These are phyloP conservation scores for Galeopsis tetrahit DNA, from an alignment of 257 asterid genomes.

Conservation along the genomic window DNA sequence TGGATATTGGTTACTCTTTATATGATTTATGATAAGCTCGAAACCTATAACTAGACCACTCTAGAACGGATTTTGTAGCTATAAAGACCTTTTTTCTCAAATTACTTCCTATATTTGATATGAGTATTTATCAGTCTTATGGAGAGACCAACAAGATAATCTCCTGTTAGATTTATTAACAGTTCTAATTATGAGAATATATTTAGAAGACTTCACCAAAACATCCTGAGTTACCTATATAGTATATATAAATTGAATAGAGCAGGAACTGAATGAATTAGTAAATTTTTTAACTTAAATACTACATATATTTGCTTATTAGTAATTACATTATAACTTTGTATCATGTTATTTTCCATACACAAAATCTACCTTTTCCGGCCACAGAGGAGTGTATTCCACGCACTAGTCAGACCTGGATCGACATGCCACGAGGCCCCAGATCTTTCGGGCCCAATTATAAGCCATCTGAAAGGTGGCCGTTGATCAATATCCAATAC, in stretches of 20 bases:
- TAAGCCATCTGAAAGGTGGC: conserved; percentile 96
- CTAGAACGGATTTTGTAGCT: not conserved
- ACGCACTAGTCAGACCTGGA: conserved; percentile 98
- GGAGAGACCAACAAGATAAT: conserved; percentile 1
- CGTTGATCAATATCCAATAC: conserved; percentile 76
- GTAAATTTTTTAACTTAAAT: not conserved
- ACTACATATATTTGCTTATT: not conserved
- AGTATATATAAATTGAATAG: not conserved
- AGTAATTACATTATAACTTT: not conserved
- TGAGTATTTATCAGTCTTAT: not conserved
- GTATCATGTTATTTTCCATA: conserved; percentile 22
- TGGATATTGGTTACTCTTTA: not conserved
- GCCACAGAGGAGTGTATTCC: conserved; percentile 99
- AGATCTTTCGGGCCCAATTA: conserved; percentile 96
- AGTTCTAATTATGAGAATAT: not conserved
- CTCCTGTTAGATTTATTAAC: not conserved
- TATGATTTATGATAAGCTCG: not conserved
- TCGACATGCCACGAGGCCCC: conserved; percentile 99
- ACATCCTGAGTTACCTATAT: not conserved
- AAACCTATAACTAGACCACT: not conserved
- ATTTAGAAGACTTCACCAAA: not conserved
- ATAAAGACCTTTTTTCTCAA: not conserved
- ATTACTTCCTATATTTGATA: not conserved
- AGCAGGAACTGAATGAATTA: not conserved
- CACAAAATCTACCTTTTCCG: conserved; percentile 72